phyloP scores from a whole-genome alignment of 192 early-diverging fungal species.

The Umbelopsis vinacea region DNA sequence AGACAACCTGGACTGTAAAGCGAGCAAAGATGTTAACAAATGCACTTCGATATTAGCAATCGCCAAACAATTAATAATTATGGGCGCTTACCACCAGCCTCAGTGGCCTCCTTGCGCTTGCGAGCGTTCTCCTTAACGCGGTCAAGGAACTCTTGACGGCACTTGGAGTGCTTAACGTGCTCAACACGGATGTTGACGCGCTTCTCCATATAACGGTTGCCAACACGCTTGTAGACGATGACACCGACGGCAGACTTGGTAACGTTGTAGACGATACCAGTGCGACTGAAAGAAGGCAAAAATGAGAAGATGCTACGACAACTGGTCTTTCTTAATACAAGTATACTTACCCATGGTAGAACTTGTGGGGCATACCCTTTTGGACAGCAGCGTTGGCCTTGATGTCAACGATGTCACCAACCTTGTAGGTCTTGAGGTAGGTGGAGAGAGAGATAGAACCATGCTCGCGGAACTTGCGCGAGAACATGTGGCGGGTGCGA shows the following conservation, averaged over 20 bases:
- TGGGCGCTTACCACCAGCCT: slow-evolving; percentile 27
- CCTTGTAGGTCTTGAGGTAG: slow-evolving; percentile 98
- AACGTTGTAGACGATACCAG: slow-evolving; percentile 99
- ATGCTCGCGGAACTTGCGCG: slow-evolving; percentile 95
- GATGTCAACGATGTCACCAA: slow-evolving; percentile 99
- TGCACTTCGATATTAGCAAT: neutral
- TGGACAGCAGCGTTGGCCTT: slow-evolving; percentile 99
- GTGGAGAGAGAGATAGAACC: slow-evolving; percentile 94
- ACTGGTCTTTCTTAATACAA: neutral
- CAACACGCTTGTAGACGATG: slow-evolving; percentile 97
- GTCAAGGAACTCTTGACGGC: slow-evolving; percentile 95
- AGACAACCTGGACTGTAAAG: slow-evolving; percentile 54
- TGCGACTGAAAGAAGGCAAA: slow-evolving; percentile 64
- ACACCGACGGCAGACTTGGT: slow-evolving; percentile 99
- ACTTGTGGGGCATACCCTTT: slow-evolving; percentile 99
- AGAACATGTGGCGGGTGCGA: slow-evolving; percentile 97
- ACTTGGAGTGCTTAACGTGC: slow-evolving; percentile 99
- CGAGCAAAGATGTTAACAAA: neutral
- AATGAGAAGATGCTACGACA: neutral
- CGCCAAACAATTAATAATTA: neutral
- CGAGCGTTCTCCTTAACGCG: slow-evolving; percentile 96
- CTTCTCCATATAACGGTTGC: slow-evolving; percentile 98
- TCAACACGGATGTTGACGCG: slow-evolving; percentile 97
- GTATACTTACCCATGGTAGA: slow-evolving; percentile 91
- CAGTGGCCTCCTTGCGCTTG: slow-evolving; percentile 79